A percentile compares a stretch with the other conserved stretches of the same genome.
phyloP scores from a whole-genome alignment of 495 filamentous ascomycete genomes.

The Aspergillus ostianus region DNA sequence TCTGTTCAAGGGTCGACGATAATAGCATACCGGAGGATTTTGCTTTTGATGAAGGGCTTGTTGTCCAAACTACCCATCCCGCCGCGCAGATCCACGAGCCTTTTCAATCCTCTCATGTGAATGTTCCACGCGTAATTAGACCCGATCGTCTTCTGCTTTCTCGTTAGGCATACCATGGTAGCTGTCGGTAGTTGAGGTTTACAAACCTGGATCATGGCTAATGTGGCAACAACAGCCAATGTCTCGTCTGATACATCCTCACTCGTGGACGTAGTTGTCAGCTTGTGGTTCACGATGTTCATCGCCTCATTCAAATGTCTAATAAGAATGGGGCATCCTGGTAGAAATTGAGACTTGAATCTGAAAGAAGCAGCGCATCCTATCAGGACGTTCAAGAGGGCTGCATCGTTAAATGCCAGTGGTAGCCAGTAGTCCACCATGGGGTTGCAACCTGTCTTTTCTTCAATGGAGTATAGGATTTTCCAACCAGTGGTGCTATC shows the following conservation, averaged over 20 bases:
- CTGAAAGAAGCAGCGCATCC: slow-evolving; percentile 1
- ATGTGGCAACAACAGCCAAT: slow-evolving; percentile 4
- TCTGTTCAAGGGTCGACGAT: no score
- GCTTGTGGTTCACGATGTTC: not conserved
- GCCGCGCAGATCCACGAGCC: not conserved
- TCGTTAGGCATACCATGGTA: not conserved
- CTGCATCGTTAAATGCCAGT: not conserved
- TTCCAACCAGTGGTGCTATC: slow-evolving; percentile 3
- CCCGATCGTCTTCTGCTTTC: not conserved
- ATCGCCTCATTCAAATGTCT: not conserved
- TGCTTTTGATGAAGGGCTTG: slow-evolving; percentile 1
- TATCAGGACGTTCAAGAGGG: not conserved
- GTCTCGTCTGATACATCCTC: slow-evolving; percentile 2
- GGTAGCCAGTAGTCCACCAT: slow-evolving; percentile 5
- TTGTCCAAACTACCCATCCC: not conserved
- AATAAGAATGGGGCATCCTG: not conserved
- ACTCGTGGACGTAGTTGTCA: not conserved
- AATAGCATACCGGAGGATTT: slow-evolving; percentile 4
- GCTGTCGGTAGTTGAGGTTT: no score
- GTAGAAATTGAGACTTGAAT: not conserved
- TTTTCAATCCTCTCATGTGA: slow-evolving; percentile 1
- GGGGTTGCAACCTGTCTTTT: slow-evolving; percentile 1
- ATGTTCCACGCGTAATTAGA: not conserved
- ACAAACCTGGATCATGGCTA: slow-evolving; percentile 4
- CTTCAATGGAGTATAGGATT: slow-evolving; percentile 6